Evolutionary conservation across 148 eudicot genomes (phyloP), one percentile per base, ranked within the genome.

Genomic region (Polygonum maritimum): DNA sequence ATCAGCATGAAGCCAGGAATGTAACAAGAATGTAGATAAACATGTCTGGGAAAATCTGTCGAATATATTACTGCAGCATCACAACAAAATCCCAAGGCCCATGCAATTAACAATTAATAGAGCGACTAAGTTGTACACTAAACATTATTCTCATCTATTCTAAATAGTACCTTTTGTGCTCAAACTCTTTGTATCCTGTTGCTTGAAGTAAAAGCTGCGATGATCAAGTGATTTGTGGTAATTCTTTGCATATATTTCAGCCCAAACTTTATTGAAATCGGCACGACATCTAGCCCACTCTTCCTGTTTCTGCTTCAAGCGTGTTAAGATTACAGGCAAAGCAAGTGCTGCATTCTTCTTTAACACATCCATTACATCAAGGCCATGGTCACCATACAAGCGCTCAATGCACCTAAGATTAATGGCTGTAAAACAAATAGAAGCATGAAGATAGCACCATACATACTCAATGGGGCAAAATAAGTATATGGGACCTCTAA

Each of bases 201-300:
- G 98, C 85, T 94, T 92, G 82, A 94, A 94, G 82, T 94, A 92
- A 79, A 94, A 92, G 88, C 98, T 94, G 51, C 95, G 88, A 69
- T 94, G 97, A 82, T 94, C 97, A 80, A 94, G 93, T 72, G 98
- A 94, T 79, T 94, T 94, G 74, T 92, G 93, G 84, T 92, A 90
- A 80, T 94, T 94, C 85, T 92, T 90, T 10, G 97, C 84, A 85
- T 92, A 92, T 71, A 92, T 89, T 49, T 86, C 96, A 75, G 86
- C 91, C 98, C 98, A 94, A 65, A 90, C 95, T 83, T 92, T 90
- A 76, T 89, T 90, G 80, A 87, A 90, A 83, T 94, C 97, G 80
- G 84, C 84, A 75, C 96, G 98, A 74, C 95, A 90, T 81, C 93
- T 88, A 60, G 87, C 89, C 97, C 95, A 90, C 79, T 92, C 98